phyloP scores from a whole-genome alignment of 179 eudicot genomes.

The Beta macrorhiza region DNA sequence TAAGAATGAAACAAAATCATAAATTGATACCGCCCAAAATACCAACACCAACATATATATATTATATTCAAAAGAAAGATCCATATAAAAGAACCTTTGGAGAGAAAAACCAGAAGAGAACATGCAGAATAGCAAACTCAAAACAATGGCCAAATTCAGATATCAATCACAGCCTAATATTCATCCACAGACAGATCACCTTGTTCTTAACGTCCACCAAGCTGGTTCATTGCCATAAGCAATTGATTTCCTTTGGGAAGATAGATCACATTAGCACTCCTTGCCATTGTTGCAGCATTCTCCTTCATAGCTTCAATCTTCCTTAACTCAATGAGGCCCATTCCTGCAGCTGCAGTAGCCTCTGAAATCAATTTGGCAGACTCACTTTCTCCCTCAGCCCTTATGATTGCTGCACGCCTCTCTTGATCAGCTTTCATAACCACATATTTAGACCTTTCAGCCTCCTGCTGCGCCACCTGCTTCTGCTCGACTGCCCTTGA shows the following conservation, averaged over 20 bases:
- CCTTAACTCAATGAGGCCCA: constrained; percentile 90
- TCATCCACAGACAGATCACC: constrained; percentile 23
- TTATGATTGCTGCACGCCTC: constrained; percentile 81
- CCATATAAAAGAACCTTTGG: background rate
- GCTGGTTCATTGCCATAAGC: constrained; percentile 57
- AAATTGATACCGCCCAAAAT: background rate
- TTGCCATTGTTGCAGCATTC: constrained; percentile 60
- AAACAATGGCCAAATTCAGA: background rate
- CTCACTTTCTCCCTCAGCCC: constrained; percentile 99
- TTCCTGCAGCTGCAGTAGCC: constrained; percentile 76
- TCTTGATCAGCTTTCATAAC: constrained; percentile 95
- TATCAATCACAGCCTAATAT: background rate
- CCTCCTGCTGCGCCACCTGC: constrained; percentile 99
- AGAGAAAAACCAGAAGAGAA: background rate
- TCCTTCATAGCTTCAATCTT: constrained; percentile 94
- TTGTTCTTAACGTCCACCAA: constrained; percentile 30
- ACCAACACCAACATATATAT: too few relatives aligned
- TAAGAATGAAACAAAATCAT: too few relatives aligned
- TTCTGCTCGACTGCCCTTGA: constrained; percentile 96
- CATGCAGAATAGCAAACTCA: background rate
- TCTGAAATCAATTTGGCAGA: constrained; percentile 91
- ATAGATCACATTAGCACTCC: constrained; percentile 63
- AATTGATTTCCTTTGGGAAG: constrained; percentile 63
- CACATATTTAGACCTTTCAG: constrained; percentile 87
- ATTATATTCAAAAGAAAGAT: background rate